A percentile compares a stretch with the other conserved stretches of the same genome.
phyloP scores from a whole-genome alignment of 371 early-diverging fungal genomes.

The Mucor plumbeus region DNA sequence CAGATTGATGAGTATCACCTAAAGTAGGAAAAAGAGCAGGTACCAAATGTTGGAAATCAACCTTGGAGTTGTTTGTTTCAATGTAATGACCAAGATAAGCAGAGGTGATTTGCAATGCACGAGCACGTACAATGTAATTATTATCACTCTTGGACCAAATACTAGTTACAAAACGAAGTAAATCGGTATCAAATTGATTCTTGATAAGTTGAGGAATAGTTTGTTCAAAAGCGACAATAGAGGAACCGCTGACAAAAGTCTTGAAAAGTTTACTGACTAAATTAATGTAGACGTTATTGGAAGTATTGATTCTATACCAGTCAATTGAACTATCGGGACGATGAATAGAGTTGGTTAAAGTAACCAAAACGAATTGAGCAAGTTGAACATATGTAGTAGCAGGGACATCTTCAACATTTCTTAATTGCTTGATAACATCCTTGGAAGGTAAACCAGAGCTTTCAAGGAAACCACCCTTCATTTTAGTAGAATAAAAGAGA shows the following conservation, averaged over 20 bases:
- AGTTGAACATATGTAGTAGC: conserved; percentile 26
- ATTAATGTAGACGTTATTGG: conserved; percentile 7
- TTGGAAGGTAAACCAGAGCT: conserved; percentile 23
- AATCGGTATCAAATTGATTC: conserved; percentile 57
- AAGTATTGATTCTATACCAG: conserved; percentile 18
- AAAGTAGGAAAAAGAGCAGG: conserved; percentile 78
- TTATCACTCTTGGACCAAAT: conserved; percentile 58
- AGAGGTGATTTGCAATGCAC: conserved; percentile 68
- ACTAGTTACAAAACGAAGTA: conserved; percentile 69
- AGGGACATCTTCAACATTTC: conserved; percentile 23
- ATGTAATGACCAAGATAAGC: conserved; percentile 60
- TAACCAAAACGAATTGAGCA: conserved; percentile 22
- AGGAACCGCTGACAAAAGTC: conserved; percentile 46
- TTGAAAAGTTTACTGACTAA: conserved; percentile 48
- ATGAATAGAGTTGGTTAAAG: conserved; percentile 14
- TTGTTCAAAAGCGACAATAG: conserved; percentile 54
- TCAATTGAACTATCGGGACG: conserved; percentile 17
- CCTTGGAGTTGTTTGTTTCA: conserved; percentile 23
- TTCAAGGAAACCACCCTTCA: conserved; percentile 11
- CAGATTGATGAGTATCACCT: conserved; percentile 48
- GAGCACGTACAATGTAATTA: conserved; percentile 50
- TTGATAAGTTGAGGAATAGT: conserved; percentile 61
- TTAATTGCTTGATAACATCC: conserved; percentile 29
- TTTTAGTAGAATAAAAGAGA: conserved; percentile 20
- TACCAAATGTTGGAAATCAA: conserved; percentile 83